Base-by-base conservation (phyloP, 106 monocot species). In the Vanilla planifolia region DNA sequence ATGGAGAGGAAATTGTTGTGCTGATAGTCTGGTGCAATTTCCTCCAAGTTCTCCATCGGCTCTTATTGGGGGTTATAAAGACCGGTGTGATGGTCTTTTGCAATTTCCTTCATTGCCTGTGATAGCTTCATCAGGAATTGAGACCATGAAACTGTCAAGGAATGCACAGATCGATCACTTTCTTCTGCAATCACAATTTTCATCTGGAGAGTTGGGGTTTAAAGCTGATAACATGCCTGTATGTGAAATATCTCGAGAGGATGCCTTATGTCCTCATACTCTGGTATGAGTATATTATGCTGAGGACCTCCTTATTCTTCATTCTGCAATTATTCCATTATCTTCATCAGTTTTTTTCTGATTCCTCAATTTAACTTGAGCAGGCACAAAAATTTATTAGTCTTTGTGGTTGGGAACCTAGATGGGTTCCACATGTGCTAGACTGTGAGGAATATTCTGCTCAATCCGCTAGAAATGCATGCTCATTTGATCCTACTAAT, bases 371-470 rank as follows among this genome's bases (percentile, higher is more conserved):
- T n/a, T 37, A 37, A 37, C 37, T n/a, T 63, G 25, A 52, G 10
- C 55, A 93, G 89, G 89, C 89, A 13, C 89, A 85, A 57, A 93
- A 85, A 67, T 70, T 89, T 47, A 85, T 93, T 48, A 89, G 93
- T 71, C 61, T 93, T 20, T 93, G 93, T 75, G 93, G 89, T 48
- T 93, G 93, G 93, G 93, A 93, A 61, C 80, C 93, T 21, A 76
- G 85, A 75, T 93, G 93, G 93, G 89, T 89, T 64, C 89, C 73
- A 61, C 77, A 80, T 65, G 69, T 93, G 58, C 93, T 85, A 79
- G 93, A 93, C 69, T 93, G 71, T 63, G 93, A 93, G 64, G 93
- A 93, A 60, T 67, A 93, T 71, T 93, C 93, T 51, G 72, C 89
- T 51, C 82, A 85, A 47, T 89, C 89, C 58, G 81, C 93, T 58